Evolutionary conservation across 1,139 yeast species (phyloP).

Genomic region (Nakaseomyces bracarensis): DNA sequence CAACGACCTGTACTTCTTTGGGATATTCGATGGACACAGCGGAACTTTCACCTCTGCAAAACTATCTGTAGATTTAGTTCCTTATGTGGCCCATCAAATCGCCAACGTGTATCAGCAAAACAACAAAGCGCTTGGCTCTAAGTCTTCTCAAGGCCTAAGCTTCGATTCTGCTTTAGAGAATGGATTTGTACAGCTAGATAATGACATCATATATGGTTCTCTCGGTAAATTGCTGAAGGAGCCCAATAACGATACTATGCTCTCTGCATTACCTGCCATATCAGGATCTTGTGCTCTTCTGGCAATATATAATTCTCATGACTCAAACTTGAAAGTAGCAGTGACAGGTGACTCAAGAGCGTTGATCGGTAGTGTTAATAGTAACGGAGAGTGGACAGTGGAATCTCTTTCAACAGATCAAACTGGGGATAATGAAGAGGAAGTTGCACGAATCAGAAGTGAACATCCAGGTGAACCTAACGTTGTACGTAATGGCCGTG

Average conservation of each 20-base stretch:
- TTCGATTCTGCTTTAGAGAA: conserved; percentile 73
- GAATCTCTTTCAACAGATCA: conserved; percentile 83
- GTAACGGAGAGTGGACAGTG: conserved; percentile 73
- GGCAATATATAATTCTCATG: conserved; percentile 74
- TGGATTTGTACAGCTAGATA: conserved; percentile 78
- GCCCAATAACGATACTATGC: conserved; percentile 44
- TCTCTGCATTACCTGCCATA: conserved; percentile 78
- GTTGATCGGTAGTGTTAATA: conserved; percentile 64
- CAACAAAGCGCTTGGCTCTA: conserved; percentile 11
- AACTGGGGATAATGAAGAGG: conserved; percentile 86
- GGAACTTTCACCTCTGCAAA: conserved; percentile 91
- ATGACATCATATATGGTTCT: conserved; percentile 73
- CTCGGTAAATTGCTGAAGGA: conserved; percentile 60
- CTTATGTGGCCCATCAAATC: conserved; percentile 68
- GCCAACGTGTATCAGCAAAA: conserved; percentile 42
- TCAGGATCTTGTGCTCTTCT: conserved; percentile 92
- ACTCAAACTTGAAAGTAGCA: conserved; percentile 72
- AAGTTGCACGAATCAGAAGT: conserved; percentile 69
- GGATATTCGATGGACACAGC: conserved; percentile 94
- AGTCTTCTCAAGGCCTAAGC: conserved; percentile 35
- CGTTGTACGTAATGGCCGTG: conserved; percentile 79
- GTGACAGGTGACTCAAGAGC: conserved; percentile 97
- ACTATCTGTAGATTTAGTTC: conserved; percentile 69
- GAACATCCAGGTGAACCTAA: conserved; percentile 92
- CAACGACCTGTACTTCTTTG: conserved; percentile 92